Conservation (phyloP, 176 grass and related monocot species). For the Oryza meyeriana region DNA sequence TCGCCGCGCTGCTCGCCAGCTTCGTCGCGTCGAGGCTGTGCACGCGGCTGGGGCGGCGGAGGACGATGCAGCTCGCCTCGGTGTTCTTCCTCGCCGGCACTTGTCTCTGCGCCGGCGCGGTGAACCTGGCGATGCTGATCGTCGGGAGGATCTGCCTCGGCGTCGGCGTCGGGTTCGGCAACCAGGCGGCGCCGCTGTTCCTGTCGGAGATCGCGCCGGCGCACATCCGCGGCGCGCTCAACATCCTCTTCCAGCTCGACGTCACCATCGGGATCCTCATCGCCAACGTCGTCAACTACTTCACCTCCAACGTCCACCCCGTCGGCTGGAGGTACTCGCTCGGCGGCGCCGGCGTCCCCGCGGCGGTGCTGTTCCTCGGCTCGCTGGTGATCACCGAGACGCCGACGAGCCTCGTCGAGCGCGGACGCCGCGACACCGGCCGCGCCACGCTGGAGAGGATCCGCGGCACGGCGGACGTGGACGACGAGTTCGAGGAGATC, state of each 20-base stretch:
- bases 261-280: slow-evolving; percentile 68
- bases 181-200: slow-evolving; percentile 77
- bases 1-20: slow-evolving; percentile 51
- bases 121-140: slow-evolving; percentile 46
- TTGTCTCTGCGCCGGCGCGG: background rate
- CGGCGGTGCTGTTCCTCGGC: slow-evolving; percentile 32
- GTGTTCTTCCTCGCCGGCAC: slow-evolving; percentile 48
- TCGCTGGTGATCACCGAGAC: slow-evolving; percentile 61
- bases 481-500: slow-evolving; percentile 54
- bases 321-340: slow-evolving; percentile 57
- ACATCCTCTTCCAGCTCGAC: slow-evolving; percentile 80
- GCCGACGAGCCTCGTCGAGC: slow-evolving; percentile 66
- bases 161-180: slow-evolving; percentile 58
- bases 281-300: slow-evolving; percentile 66
- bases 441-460: slow-evolving; percentile 39
- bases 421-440: slow-evolving; percentile 7
- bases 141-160: slow-evolving; percentile 61
- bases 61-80: slow-evolving; percentile 51
- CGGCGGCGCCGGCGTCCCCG: slow-evolving; percentile 44
- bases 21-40: slow-evolving; percentile 46
- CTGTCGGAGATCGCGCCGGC: slow-evolving; percentile 66
- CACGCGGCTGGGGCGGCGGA: slow-evolving; percentile 28
- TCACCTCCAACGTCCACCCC: slow-evolving; percentile 33
- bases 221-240: slow-evolving; percentile 60
- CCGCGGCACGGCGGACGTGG: slow-evolving; percentile 41